phyloP scores from a whole-genome alignment of 371 early-diverging fungal species.

The Mucor irregularis region DNA sequence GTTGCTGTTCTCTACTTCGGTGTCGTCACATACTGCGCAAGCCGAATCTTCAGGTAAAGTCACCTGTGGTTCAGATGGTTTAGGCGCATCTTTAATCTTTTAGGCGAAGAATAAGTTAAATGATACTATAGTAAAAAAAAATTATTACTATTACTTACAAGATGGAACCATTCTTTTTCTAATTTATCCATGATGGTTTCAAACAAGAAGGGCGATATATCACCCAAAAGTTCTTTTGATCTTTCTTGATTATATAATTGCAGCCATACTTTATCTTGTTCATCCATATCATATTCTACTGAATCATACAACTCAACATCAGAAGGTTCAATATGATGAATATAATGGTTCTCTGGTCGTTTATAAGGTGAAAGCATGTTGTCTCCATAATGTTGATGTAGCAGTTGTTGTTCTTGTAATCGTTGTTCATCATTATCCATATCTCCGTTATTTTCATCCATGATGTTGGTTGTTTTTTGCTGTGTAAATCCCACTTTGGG shows the following conservation, averaged over 20 bases:
- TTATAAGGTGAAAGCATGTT: not conserved
- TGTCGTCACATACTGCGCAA: conserved; percentile 95
- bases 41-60: conserved; percentile 75
- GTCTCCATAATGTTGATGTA: conserved; percentile 2
- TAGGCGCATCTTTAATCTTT: conserved; percentile 43
- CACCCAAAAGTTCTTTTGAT: conserved; percentile 48
- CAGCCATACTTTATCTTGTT: conserved; percentile 84
- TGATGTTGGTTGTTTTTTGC: not conserved
- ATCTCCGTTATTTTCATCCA: not conserved
- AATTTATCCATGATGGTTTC: conserved; percentile 89
- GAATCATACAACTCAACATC: conserved; percentile 76
- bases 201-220: conserved; percentile 63
- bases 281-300: conserved; percentile 98
- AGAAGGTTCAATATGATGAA: conserved; percentile 71
- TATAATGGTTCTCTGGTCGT: conserved; percentile 58
- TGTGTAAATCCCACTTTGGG: conserved; percentile 7
- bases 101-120: not conserved
- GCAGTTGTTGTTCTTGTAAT: conserved; percentile 6
- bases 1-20: conserved; percentile 96
- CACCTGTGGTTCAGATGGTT: conserved; percentile 30
- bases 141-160: conserved; percentile 50
- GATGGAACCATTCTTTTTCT: conserved; percentile 97
- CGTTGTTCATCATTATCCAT: not conserved
- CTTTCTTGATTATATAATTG: conserved; percentile 66
- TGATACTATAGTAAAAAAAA: not conserved